Conservation (phyloP, 2,329 filamentous ascomycete genomes). For the Cryphonectria parasitica region DNA sequence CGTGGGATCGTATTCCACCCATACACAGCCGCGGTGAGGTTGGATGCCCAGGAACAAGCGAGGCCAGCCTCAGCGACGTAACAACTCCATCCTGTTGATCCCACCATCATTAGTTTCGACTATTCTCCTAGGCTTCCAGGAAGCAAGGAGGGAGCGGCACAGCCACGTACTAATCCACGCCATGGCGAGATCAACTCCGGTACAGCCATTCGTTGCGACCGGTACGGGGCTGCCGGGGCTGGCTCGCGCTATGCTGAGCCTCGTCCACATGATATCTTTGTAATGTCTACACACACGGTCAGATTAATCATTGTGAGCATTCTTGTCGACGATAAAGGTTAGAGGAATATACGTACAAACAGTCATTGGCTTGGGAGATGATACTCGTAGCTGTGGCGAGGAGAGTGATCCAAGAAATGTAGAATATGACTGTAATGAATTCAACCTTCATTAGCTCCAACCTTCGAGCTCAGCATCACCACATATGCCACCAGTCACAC, state of each 20-base stretch:
- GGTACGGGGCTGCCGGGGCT: slow-evolving; percentile 7
- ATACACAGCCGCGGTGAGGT: slow-evolving; percentile 25
- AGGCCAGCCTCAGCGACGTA: slow-evolving; percentile 17
- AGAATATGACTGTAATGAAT: slow-evolving; percentile 24
- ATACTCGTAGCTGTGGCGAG: slow-evolving; percentile 24
- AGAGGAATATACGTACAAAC: slow-evolving; percentile 12
- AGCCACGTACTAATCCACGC: slow-evolving; percentile 21
- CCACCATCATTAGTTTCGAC: background rate
- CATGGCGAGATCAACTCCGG: slow-evolving; percentile 16
- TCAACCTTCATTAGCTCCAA: background rate
- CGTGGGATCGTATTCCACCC: slow-evolving; percentile 15
- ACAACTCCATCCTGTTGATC: slow-evolving; percentile 23
- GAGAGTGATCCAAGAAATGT: slow-evolving; percentile 12
- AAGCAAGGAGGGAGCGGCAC: background rate
- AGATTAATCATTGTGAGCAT: background rate
- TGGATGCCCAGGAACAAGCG: slow-evolving; percentile 26
- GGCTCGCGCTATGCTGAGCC: slow-evolving; percentile 10
- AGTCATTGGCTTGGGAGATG: slow-evolving; percentile 17
- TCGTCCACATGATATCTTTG: slow-evolving; percentile 23
- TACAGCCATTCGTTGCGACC: slow-evolving; percentile 9
- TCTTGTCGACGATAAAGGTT: background rate
- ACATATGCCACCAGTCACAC: background rate
- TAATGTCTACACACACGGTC: slow-evolving; percentile 19
- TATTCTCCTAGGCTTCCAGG: background rate
- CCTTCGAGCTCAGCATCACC: background rate